Conservation (phyloP, 225 moss, liverwort and hornwort genomes). For the Physcomitrellopsis africana region DNA sequence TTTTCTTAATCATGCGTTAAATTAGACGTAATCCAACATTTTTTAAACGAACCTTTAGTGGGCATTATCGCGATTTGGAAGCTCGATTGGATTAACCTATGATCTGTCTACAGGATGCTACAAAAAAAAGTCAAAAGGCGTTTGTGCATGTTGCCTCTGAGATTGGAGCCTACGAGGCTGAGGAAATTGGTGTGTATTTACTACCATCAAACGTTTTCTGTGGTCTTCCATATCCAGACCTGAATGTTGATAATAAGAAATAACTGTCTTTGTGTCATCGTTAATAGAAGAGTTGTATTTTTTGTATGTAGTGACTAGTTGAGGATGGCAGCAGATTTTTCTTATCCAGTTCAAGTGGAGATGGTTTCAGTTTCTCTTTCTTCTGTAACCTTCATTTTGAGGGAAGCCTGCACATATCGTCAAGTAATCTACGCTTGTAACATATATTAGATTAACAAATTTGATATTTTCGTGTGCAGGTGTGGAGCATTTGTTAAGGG, state of each 20-base stretch:
- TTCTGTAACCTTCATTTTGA: neutral
- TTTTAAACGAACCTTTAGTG: neutral
- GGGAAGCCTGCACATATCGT: neutral
- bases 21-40: constrained; percentile 4
- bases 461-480: constrained; percentile 48
- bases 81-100: neutral
- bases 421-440: constrained; percentile 2
- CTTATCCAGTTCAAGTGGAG: neutral
- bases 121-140: constrained; percentile 94
- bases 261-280: neutral
- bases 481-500: constrained; percentile 94
- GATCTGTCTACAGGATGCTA: constrained; percentile 77
- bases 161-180: constrained; percentile 99
- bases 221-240: neutral
- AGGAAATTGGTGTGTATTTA: constrained; percentile 82
- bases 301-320: constrained; percentile 2
- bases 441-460: constrained; percentile 1
- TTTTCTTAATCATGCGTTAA: constrained; percentile 19
- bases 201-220: neutral
- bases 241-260: neutral
- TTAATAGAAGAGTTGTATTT: constrained; percentile 13
- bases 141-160: constrained; percentile 98
- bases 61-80: neutral
- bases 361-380: constrained; percentile 8
- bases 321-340: neutral